A percentile compares a stretch with the other conserved stretches of the same genome.
Evolutionary conservation across 805 yeast species (phyloP).

Genomic region (Hemisphaericaspora nanyangensis): DNA sequence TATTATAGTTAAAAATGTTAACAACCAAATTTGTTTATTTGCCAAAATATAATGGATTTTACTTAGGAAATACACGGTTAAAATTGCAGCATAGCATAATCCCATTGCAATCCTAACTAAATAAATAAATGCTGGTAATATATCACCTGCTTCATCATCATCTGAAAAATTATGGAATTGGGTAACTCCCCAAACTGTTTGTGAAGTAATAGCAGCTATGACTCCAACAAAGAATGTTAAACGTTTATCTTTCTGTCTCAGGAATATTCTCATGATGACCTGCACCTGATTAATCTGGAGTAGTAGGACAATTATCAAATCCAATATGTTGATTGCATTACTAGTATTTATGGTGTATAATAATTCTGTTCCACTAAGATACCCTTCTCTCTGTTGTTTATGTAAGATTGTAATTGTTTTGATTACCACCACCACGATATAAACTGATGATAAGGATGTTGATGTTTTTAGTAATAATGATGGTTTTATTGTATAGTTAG

Average conservation of each 20-base stretch:
- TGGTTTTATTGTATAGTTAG: slow-evolving; percentile 63
- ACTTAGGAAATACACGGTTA: slow-evolving; percentile 51
- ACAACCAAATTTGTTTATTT: slow-evolving; percentile 45
- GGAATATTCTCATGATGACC: slow-evolving; percentile 63
- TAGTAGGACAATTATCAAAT: slow-evolving; percentile 53
- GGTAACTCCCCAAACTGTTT: slow-evolving; percentile 67
- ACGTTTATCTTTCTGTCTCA: slow-evolving; percentile 65
- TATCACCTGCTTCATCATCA: slow-evolving; percentile 47
- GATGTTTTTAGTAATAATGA: slow-evolving; percentile 48
- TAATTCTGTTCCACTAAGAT: slow-evolving; percentile 41
- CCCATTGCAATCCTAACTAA: slow-evolving; percentile 68
- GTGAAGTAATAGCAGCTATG: slow-evolving; percentile 48
- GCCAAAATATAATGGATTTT: slow-evolving; percentile 50
- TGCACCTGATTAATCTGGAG: slow-evolving; percentile 69
- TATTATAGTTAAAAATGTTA: slow-evolving; percentile 54
- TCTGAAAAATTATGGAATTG: slow-evolving; percentile 40
- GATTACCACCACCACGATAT: slow-evolving; percentile 48
- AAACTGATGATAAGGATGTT: slow-evolving; percentile 50
- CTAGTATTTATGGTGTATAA: slow-evolving; percentile 42
- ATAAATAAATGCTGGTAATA: slow-evolving; percentile 71
- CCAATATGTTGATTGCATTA: slow-evolving; percentile 49
- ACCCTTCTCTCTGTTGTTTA: slow-evolving; percentile 44
- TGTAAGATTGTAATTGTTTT: slow-evolving; percentile 45
- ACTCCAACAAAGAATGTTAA: slow-evolving; percentile 58
- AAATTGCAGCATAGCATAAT: slow-evolving; percentile 62